Evolutionary conservation across 208 protist genomes (phyloP), one percentile per base, ranked within the genome.

Genomic region (Zelonia costaricensis): DNA sequence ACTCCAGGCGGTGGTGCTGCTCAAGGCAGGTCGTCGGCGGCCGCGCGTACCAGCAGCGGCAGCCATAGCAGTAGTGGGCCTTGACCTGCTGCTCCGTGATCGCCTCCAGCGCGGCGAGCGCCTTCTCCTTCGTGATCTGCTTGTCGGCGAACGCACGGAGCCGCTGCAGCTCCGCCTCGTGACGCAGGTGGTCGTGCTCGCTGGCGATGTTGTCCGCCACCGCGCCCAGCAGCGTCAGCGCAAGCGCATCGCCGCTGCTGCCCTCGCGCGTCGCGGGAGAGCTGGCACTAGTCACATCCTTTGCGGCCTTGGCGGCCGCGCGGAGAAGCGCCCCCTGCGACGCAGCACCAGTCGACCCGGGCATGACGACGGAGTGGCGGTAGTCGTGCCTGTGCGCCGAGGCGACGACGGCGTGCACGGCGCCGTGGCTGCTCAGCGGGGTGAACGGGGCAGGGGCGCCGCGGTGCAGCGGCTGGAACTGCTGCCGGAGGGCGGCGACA

Each of bases 41-140:
- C 33, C 64, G 58, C 10, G 58, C 33, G 60, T 85, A 91, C 80
- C 79, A 92, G 44, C 76, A 56, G 25, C 78, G 61, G 73, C 88
- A 94, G 28, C 44, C 59, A n/a, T 75, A 59, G 69, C 88, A 94
- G 68, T 81, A 90, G 47, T 77, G 35, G 1, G 74, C 84, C 20
- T 60, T 78, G 40, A 92, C 63, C 16, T 46, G 48, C 70, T 90
- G 78, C 76, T 88, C 80, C 20, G 71, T 74, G 15, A 90, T 58
- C 4, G 46, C 57, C 45, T 69, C 69, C 36, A 94, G 74, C 12
- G 68, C 77, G 38, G 69, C 64, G 18, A 80, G 46, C 4, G 82
- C 88, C 71, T 82, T 83, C 31, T 94, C 84, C 23, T 76, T 69
- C 47, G 55, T 38, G 42, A 89, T 75, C 27, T 79, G 73, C 35